Evolutionary conservation across 2,329 filamentous ascomycete species (phyloP), one percentile per base, ranked within the genome.

Genomic region (Pseudogymnoascus sp.): DNA sequence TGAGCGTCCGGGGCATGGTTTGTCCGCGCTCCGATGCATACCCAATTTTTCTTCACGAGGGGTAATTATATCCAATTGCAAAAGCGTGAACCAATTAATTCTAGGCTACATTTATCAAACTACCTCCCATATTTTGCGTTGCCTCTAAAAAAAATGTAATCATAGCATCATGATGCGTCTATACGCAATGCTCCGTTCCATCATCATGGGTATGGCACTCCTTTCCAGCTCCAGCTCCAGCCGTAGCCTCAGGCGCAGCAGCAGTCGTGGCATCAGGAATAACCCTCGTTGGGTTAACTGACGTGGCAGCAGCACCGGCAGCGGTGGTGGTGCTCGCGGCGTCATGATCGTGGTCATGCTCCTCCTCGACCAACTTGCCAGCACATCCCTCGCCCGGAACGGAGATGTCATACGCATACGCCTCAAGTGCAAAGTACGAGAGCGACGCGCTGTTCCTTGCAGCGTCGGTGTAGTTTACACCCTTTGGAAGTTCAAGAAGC

Each of bases 351-450:
- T 59, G 59, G 2, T 59, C 29, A 59, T 59, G 29, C 37, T 60
- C 29, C 33, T 66, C 59, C 37, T 66, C 61, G 16, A 64, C 68
- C 3, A 65, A 42, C 53, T 76, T 76, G 2, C 86, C 85, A 0
- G 81, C 72, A 71, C 86, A 89, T 0, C 86, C 86, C 29, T 81
- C 78, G 0, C 86, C 86, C 0, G 86, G 86, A 4, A 83, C 76
- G 6, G 83, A 83, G 68, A 89, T 79, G 65, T 89, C 86, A 66
- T 81, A 84, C 0, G 86, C 86, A 72, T 86, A 90, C 1, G 79
- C 84, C 64, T 89, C 85, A 6, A 88, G 80, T 4, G 87, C 86
- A 71, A 90, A 90, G 73, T 86, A 87, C 74, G 88, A 84, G 44
- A 90, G 76, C 0, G 81, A 80, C 66, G 88, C 81, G 33, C 81